Evolutionary conservation across 2,329 filamentous ascomycete species (phyloP), one percentile per base, ranked within the genome.

Genomic region (Clarireedia hainanense): DNA sequence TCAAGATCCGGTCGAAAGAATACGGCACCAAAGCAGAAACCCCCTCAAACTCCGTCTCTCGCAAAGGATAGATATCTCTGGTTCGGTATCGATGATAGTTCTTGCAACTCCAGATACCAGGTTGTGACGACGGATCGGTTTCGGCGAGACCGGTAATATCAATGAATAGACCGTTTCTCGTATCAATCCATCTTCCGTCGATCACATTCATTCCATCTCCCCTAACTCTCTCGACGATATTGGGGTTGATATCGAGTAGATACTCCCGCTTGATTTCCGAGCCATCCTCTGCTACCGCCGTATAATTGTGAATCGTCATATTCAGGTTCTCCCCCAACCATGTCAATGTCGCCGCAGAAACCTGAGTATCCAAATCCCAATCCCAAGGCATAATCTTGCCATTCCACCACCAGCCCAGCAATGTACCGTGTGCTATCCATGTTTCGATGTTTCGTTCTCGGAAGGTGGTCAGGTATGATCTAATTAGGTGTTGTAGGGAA

Each of bases 321-420:
- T 94, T 94, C 70, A 83, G 77, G 59, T 82, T 74, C 56, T 81
- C 72, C 34, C 77, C 86, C 26, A 94, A 74, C 69, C 82, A 82
- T 37, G 75, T 70, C 47, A 94, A 75, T 1, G 88, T 91, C 34
- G 76, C 73, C 55, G 79, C 80, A 17, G 83, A 81, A 27, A 94
- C 83, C 71, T 94, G 89, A 0, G 88, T 88, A 70, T 95, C 89
- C 47, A 94, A 75, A 69, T 95, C 89, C 74, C 84, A 88, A 70
- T 94, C 89, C 88, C 88, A 91, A 0, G 88, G 88, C 73, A 91
- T 82, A 67, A 89, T 83, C 71, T 82, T 73, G 43, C 76, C 79
- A 68, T 90, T 92, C 89, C 89, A 95, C 87, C 88, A 94, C 89
- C 89, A 95, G 12, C 89, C 89, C 23, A 95, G 74, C 50, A 94